Evolutionary conservation across 352 stramenopile genomes (phyloP), one percentile per base, ranked within the genome.

Genomic region (Globisporangium parvum): DNA sequence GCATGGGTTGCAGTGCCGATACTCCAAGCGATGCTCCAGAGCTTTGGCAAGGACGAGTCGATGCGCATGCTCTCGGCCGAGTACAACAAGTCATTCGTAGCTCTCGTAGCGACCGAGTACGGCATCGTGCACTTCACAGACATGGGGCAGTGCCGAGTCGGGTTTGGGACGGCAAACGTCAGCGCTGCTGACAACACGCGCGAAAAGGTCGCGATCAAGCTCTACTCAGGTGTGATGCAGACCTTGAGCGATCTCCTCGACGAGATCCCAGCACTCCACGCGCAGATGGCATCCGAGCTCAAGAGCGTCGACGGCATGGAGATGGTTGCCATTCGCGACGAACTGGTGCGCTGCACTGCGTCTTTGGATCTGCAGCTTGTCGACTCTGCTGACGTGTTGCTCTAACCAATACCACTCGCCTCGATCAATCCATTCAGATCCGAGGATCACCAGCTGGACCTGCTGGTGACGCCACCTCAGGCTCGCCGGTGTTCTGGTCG

Each of bases 1-100:
- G 61, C 64, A n/a, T 75, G 65, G 67, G 61, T 70, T 0, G 41
- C 63, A 5, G 40, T 73, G 17, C 67, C 67, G 3, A 35, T 75
- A 2, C 23, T 73, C 3, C 57, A 68, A 10, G 55, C 60, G 1
- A 69, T 75, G 54, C 35, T 75, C 1, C 31, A 55, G 3, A 37
- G 56, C n/a, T 70, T 70, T 49, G 62, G 62, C 41, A 31, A 23
- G 14, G 40, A 50, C 3, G 53, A 51, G 6, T 52, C 47, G 4
- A 17, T 64, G 3, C 18, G 55, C 3, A 63, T 70, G 60, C 56
- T 75, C n/a, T 18, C 62, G 8, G 42, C 45, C 12, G 64, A 73
- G 47, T 73, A 57, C 46, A 75, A 73, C 46, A 37, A 48, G 17
- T 67, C 67, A 12, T 75, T 70, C 33, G 24, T 44, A 20, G 45